These are phyloP conservation scores for Hyphopichia wangnamkhiaoensis DNA, from an alignment of 1,139 yeast genomes.

Conservation along the genomic window DNA sequence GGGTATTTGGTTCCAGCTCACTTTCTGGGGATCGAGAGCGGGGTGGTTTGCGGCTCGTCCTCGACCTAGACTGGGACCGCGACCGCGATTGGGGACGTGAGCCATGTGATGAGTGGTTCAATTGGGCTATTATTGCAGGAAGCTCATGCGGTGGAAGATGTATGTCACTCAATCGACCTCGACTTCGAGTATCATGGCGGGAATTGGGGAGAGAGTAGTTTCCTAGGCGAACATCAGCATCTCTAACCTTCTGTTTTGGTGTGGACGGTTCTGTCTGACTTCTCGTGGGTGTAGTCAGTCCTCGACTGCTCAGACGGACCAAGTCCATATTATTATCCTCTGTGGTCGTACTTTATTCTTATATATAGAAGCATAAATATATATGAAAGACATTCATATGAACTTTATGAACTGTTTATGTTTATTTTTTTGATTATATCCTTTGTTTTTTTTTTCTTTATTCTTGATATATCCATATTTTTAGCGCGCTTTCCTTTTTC, in stretches of 20 bases:
- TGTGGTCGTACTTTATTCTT: too few relatives aligned
- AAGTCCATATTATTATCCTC: neutral
- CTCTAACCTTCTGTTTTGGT: conserved; percentile 18
- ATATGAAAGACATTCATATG: too few relatives aligned
- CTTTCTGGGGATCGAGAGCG: conserved; percentile 8
- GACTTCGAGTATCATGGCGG: neutral
- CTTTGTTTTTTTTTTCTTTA: too few relatives aligned
- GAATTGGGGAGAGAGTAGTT: neutral
- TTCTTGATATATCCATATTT: too few relatives aligned
- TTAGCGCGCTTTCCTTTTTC: too few relatives aligned
- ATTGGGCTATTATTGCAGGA: conserved; percentile 21
- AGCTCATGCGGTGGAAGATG: conserved; percentile 32
- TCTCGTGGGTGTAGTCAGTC: neutral
- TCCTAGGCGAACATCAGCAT: neutral
- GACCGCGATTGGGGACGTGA: conserved; percentile 2
- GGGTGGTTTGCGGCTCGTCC: conserved; percentile 11
- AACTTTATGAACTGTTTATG: too few relatives aligned
- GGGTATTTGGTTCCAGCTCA: conserved; percentile 6
- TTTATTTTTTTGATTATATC: too few relatives aligned
- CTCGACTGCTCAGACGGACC: neutral
- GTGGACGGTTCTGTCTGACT: conserved; percentile 32
- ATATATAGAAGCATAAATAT: too few relatives aligned
- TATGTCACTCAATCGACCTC: conserved; percentile 6
- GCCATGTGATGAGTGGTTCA: conserved; percentile 13
- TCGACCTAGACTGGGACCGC: conserved; percentile 9